These are phyloP conservation scores for Salix purpurea DNA, from an alignment of 345 rosid species.

Conservation along the genomic window DNA sequence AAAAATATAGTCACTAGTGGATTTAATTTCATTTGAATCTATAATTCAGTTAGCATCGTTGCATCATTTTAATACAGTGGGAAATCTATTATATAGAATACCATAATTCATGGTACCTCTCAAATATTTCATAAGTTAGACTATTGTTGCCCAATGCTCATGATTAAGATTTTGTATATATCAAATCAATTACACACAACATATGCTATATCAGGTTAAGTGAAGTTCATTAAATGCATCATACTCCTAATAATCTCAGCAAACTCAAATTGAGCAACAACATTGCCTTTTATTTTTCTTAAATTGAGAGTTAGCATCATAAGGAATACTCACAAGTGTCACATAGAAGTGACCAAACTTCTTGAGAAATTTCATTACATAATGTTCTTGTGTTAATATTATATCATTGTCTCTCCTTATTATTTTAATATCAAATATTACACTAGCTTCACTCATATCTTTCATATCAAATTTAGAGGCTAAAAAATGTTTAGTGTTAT, in stretches of 20 bases:
- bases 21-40: not conserved
- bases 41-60: not conserved
- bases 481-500: too few species aligned
- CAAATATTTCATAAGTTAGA: not conserved
- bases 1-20: not conserved
- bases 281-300: not conserved
- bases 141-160: not conserved
- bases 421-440: too few species aligned
- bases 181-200: not conserved
- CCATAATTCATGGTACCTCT: not conserved
- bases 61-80: not conserved
- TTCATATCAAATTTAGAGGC: too few species aligned
- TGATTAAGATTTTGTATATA: not conserved
- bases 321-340: too few species aligned
- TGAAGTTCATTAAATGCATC: not conserved
- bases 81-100: not conserved
- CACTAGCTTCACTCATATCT: too few species aligned
- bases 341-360: too few species aligned
- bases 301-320: too few species aligned
- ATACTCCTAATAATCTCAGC: not conserved
- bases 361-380: too few species aligned
- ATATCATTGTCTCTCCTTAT: too few species aligned
- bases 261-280: too few species aligned
- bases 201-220: not conserved
- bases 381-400: too few species aligned